Evolutionary conservation across 768 basidiomycete species (phyloP), one percentile per base, ranked within the genome.

Genomic region (Mycena alexandri): DNA sequence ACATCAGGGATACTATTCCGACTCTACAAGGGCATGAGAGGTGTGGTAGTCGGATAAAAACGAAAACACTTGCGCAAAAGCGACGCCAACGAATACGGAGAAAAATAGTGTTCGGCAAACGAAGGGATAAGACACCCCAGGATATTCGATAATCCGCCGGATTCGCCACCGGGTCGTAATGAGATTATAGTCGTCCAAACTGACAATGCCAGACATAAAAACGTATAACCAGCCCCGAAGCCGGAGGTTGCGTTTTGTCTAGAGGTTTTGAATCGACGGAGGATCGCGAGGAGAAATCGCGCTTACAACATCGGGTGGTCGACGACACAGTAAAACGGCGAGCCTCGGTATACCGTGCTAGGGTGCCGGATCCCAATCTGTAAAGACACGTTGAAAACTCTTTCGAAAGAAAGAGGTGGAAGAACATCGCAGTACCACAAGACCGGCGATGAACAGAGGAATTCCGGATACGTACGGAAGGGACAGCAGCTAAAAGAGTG

Each of bases 101-200:
- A 70, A 70, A 7, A 67, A 17, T 14, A 70, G 51, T 0, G 61
- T 60, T 19, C 69, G 69, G 2, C 50, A 42, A 16, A 70, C 51
- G 61, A 65, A 70, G 17, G 90, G 34, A 78, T 86, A 69, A 79
- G 85, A 67, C 80, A 84, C 65, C 76, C 81, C 65, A 34, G 52
- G 43, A 43, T 67, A 67, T 52, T 72, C 62, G 41, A 60, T 43
- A 5, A 61, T 43, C 5, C 65, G 51, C 25, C 63, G 63, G 25
- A 69, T 29, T 29, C 68, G 64, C 68, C 68, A 58, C 21, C 68
- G 68, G 9, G 68, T 65, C 22, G 29, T 46, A 17, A 70, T 34
- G 5, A 70, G 55, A 22, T 44, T 65, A 21, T 19, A 0, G 38
- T 38, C 38, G 38, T 38, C 38, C 38, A 38, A 10, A 14, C 38